These are phyloP conservation scores for Triadica sebifera DNA, from an alignment of 345 rosid genomes.

Conservation along the genomic window DNA sequence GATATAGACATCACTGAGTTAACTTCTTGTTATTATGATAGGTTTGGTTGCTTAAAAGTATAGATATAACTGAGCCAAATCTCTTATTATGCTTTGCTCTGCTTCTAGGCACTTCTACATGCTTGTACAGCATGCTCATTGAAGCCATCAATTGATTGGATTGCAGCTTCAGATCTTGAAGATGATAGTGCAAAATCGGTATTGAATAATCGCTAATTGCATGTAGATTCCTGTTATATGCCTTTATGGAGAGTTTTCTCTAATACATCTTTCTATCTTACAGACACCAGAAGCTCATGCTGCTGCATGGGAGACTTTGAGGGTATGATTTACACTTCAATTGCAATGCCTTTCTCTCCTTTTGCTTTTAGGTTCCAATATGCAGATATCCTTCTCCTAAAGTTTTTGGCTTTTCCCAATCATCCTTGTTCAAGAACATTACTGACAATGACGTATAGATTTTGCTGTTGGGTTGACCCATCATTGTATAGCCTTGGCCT, in stretches of 20 bases:
- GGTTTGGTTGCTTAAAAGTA: conserved; percentile 7
- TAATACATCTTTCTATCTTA: background rate
- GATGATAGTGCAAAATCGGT: conserved; percentile 31
- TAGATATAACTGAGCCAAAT: background rate
- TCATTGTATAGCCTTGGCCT: background rate
- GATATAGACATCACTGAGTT: conserved; percentile 1
- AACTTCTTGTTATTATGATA: background rate
- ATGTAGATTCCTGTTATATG: background rate
- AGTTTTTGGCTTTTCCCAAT: background rate
- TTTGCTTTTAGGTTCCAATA: background rate
- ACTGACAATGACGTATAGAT: background rate
- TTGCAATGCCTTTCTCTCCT: background rate
- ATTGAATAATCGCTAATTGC: conserved; percentile 20
- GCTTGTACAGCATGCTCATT: conserved; percentile 34
- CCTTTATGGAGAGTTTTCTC: background rate
- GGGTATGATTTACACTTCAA: conserved; percentile 16
- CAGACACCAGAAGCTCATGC: conserved; percentile 40
- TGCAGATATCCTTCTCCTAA: background rate
- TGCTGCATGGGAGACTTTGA: conserved; percentile 35
- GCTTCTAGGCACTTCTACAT: conserved; percentile 35
- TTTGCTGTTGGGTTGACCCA: too few species aligned
- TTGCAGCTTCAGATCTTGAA: conserved; percentile 41
- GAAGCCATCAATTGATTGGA: conserved; percentile 39
- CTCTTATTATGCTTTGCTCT: background rate
- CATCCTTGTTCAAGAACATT: background rate